These are phyloP conservation scores for Pseudogymnoascus sp. DNA, from an alignment of 2,329 filamentous ascomycete species.

Conservation along the genomic window DNA sequence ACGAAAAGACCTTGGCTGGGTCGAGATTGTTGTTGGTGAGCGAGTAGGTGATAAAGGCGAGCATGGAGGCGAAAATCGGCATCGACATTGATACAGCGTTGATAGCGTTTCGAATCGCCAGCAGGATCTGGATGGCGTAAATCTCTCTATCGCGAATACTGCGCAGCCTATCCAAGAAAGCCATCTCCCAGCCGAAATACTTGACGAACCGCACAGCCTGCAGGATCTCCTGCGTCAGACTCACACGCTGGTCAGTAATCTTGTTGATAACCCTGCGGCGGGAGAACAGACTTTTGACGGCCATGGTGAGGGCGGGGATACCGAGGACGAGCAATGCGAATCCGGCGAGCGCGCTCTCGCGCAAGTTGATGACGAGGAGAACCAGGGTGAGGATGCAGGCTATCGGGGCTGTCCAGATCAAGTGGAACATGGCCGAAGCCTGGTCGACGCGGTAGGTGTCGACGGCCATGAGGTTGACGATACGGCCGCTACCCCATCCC, in stretches of 20 bases:
- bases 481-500: conserved; percentile 88
- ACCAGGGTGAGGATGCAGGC: conserved; percentile 69
- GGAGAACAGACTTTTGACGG: conserved; percentile 67
- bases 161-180: conserved; percentile 70
- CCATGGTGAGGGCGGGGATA: conserved; percentile 67
- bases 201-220: conserved; percentile 92
- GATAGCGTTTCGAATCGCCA: conserved; percentile 62
- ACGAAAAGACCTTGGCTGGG: conserved; percentile 81
- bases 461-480: conserved; percentile 89
- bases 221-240: conserved; percentile 84
- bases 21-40: conserved; percentile 56
- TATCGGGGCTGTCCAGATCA: conserved; percentile 81
- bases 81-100: conserved; percentile 52
- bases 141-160: conserved; percentile 72
- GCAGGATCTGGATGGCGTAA: conserved; percentile 69
- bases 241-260: conserved; percentile 85
- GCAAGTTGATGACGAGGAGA: conserved; percentile 76
- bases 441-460: conserved; percentile 91
- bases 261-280: conserved; percentile 80
- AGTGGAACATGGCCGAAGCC: conserved; percentile 80
- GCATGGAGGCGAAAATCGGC: conserved; percentile 90
- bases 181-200: conserved; percentile 90
- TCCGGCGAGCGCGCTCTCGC: conserved; percentile 81
- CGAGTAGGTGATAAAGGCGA: conserved; percentile 78
- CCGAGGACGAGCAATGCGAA: conserved; percentile 74